Conservation (phyloP, 2,329 filamentous ascomycete species). For the Colletotrichum trifolii region DNA sequence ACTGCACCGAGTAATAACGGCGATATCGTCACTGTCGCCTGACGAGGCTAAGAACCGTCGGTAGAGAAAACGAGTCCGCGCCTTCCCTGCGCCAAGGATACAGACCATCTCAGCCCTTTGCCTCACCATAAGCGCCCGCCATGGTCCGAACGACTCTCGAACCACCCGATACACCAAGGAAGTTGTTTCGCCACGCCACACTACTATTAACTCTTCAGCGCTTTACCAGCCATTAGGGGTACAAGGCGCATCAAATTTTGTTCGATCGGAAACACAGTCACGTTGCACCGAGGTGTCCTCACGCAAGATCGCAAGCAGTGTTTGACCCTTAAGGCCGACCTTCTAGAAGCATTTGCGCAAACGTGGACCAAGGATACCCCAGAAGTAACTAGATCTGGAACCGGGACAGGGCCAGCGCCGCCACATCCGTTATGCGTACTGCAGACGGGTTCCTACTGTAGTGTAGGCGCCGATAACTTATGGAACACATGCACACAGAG, state of each 20-base stretch:
- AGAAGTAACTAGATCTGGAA: constrained; percentile 1
- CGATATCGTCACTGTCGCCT: constrained; percentile 2
- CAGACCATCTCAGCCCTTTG: constrained; percentile 2
- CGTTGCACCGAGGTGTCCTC: no score
- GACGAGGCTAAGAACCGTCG: constrained; percentile 9
- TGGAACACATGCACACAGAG: no score
- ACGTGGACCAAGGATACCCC: constrained; percentile 2
- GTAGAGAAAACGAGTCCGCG: neutral
- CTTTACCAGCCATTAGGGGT: no score
- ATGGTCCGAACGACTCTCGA: no score
- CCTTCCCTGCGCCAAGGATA: neutral
- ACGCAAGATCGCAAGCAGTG: neutral
- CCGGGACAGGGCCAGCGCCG: neutral
- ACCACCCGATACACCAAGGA: no score
- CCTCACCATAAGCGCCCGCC: neutral
- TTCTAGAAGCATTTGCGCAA: constrained; percentile 34
- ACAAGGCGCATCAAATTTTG: no score
- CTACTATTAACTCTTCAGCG: neutral
- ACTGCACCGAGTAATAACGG: neutral
- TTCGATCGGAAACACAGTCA: no score
- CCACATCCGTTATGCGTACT: no score
- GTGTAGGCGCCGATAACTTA: neutral
- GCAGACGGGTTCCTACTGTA: no score
- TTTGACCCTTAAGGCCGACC: constrained; percentile 2
- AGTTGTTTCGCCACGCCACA: no score